Conservation (phyloP, 2,329 filamentous ascomycete species). For the Aspergillus pseudotamarii region DNA sequence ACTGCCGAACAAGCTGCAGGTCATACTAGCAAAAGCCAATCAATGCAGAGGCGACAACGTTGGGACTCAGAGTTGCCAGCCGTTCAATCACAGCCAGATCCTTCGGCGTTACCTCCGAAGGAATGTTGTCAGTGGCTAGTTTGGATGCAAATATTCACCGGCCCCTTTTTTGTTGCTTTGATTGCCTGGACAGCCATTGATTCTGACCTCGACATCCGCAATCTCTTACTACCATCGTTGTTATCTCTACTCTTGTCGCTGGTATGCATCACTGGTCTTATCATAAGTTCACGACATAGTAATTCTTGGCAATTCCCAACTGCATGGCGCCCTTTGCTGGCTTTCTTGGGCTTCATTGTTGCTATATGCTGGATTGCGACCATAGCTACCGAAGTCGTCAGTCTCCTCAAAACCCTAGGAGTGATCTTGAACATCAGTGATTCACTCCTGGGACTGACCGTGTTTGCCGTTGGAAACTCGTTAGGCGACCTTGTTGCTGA, state of each 20-base stretch:
- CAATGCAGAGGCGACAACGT: slow-evolving; percentile 21
- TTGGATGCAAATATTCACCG: slow-evolving; percentile 80
- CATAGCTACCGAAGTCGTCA: slow-evolving; percentile 93
- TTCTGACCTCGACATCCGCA: slow-evolving; percentile 53
- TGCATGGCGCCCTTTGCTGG: slow-evolving; percentile 76
- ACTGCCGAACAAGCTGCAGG: slow-evolving; percentile 10
- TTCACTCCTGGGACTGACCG: slow-evolving; percentile 88
- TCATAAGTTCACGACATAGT: slow-evolving; percentile 61
- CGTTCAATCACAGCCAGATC: slow-evolving; percentile 22
- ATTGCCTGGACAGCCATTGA: slow-evolving; percentile 67
- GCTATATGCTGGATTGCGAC: slow-evolving; percentile 95
- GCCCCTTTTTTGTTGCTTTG: slow-evolving; percentile 78
- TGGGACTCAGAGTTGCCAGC: slow-evolving; percentile 47
- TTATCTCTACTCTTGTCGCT: slow-evolving; percentile 71
- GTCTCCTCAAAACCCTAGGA: slow-evolving; percentile 88
- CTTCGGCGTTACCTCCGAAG: slow-evolving; percentile 38
- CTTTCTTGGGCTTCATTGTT: slow-evolving; percentile 87
- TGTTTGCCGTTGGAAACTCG: slow-evolving; percentile 96
- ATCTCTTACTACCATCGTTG: slow-evolving; percentile 61
- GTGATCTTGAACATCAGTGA: slow-evolving; percentile 92
- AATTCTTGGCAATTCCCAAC: slow-evolving; percentile 61
- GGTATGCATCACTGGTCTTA: slow-evolving; percentile 65
- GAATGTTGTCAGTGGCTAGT: slow-evolving; percentile 93
- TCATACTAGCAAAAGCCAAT: slow-evolving; percentile 23
- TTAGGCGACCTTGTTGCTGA: slow-evolving; percentile 92